phyloP scores from a whole-genome alignment of 1,139 yeast species.

The Protomyces lactucae-debilis region DNA sequence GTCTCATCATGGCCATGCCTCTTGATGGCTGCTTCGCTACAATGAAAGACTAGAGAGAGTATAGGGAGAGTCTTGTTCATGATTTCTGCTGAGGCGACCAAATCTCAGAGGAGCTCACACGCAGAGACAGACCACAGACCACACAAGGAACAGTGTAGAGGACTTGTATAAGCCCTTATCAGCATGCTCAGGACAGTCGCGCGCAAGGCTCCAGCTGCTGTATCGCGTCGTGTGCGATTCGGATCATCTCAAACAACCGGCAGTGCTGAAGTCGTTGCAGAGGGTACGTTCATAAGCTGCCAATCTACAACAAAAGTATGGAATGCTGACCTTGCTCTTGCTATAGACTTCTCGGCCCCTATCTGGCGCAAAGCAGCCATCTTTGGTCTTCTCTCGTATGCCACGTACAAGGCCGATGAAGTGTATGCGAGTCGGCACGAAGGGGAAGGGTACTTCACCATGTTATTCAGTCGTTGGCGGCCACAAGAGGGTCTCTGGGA shows the following conservation, averaged over 20 bases:
- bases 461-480: constrained; percentile 9
- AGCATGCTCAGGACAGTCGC: neutral
- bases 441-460: constrained; percentile 15
- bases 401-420: constrained; percentile 14
- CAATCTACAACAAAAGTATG: neutral
- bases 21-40: too few relatives aligned
- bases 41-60: too few relatives aligned
- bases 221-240: neutral
- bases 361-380: constrained; percentile 16
- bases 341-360: constrained; percentile 19
- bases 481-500: constrained; percentile 23
- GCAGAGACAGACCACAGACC: neutral
- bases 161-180: neutral
- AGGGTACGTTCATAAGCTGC: neutral
- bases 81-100: neutral
- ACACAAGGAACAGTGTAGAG: neutral
- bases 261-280: constrained; percentile 9
- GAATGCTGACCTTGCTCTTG: neutral
- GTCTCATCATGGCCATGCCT: neutral
- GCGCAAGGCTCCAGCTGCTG: neutral
- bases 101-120: neutral
- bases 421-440: constrained; percentile 16
- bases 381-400: constrained; percentile 6
- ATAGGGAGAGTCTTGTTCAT: too few relatives aligned
- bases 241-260: neutral